Evolutionary conservation across 2,329 filamentous ascomycete species (phyloP).

Genomic region (Fusarium armeniacum): DNA sequence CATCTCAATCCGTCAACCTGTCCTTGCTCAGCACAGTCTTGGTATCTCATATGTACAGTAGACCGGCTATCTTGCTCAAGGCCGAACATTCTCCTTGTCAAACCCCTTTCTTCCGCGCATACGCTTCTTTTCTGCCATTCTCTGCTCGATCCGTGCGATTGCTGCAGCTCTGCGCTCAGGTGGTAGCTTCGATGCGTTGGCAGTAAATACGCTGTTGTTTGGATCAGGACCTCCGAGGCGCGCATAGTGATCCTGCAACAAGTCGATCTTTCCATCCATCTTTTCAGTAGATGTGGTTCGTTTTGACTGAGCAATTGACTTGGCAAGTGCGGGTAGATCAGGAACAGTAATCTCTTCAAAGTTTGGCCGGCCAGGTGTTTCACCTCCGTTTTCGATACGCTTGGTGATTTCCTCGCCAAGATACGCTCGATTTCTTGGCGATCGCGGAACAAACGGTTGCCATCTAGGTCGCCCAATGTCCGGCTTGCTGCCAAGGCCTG

Average conservation of each 20-base stretch:
- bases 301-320: slow-evolving; percentile 42
- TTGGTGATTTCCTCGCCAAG: slow-evolving; percentile 54
- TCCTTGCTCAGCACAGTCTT: slow-evolving; percentile 19
- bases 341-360: slow-evolving; percentile 46
- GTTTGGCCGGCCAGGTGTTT: slow-evolving; percentile 42
- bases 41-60: slow-evolving; percentile 26
- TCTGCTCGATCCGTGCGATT: slow-evolving; percentile 67
- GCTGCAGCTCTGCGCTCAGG: slow-evolving; percentile 68
- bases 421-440: slow-evolving; percentile 57
- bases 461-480: slow-evolving; percentile 56
- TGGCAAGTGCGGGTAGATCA: slow-evolving; percentile 50
- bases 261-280: slow-evolving; percentile 58
- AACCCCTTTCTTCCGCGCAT: slow-evolving; percentile 51
- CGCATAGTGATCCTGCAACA: slow-evolving; percentile 62
- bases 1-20: slow-evolving; percentile 27
- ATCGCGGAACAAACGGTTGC: slow-evolving; percentile 60
- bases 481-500: slow-evolving; percentile 44
- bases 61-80: slow-evolving; percentile 45
- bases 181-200: slow-evolving; percentile 62
- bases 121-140: slow-evolving; percentile 65
- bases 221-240: slow-evolving; percentile 59
- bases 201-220: slow-evolving; percentile 53
- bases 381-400: slow-evolving; percentile 51
- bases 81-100: slow-evolving; percentile 68
- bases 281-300: slow-evolving; percentile 34